phyloP scores from a whole-genome alignment of 208 protist genomes.

The Lotmaria passim region DNA sequence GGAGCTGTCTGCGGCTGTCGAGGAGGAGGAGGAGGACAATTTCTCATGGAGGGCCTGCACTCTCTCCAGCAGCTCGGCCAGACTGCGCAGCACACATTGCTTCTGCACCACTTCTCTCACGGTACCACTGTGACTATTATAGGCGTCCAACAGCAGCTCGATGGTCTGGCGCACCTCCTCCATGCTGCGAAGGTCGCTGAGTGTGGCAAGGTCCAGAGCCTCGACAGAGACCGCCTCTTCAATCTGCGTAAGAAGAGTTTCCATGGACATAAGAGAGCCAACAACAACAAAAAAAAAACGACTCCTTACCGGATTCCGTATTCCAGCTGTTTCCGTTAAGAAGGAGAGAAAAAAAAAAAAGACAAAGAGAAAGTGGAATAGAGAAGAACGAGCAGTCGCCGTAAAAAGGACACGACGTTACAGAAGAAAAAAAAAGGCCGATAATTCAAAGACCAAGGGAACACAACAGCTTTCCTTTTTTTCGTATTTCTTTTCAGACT shows the following conservation, averaged over 20 bases:
- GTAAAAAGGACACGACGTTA: too few relatives aligned
- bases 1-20: not conserved
- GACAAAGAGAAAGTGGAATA: too few relatives aligned
- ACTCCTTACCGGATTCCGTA: too few relatives aligned
- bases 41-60: conserved; percentile 4
- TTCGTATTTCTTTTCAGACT: too few relatives aligned
- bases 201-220: conserved; percentile 26
- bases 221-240: conserved; percentile 11
- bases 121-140: conserved; percentile 31
- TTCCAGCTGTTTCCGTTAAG: too few relatives aligned
- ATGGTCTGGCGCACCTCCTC: conserved; percentile 35
- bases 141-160: conserved; percentile 54
- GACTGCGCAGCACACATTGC: conserved; percentile 36
- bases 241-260: conserved; percentile 14
- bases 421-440: too few relatives aligned
- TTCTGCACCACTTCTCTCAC: conserved; percentile 24
- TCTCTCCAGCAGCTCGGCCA: conserved; percentile 31
- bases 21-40: not conserved
- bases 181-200: conserved; percentile 13
- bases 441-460: too few relatives aligned
- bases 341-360: conserved; percentile 8
- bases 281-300: not conserved
- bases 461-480: too few relatives aligned
- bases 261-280: too few relatives aligned
- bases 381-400: too few relatives aligned